These are phyloP conservation scores for Thelonectria olida DNA, from an alignment of 2,329 filamentous ascomycete genomes.

Conservation along the genomic window DNA sequence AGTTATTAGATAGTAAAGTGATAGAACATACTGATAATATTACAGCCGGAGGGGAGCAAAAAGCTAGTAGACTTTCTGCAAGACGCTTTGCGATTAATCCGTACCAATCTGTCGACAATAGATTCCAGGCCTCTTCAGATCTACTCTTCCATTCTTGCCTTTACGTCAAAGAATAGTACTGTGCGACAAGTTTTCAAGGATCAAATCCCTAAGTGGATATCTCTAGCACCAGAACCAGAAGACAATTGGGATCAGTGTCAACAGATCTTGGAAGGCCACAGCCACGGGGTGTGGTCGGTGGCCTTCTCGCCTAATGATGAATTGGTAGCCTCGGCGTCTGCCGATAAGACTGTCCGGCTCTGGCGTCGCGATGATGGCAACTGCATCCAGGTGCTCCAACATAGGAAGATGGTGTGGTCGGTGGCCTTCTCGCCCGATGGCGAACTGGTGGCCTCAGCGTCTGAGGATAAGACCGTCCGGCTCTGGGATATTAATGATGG, in stretches of 20 bases:
- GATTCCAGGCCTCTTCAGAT: conserved; percentile 8
- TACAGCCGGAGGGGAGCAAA: not conserved
- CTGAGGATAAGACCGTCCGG: not conserved
- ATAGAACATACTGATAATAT: not conserved
- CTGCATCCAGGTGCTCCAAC: not conserved
- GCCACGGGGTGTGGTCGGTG: not conserved
- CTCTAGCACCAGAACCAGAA: not conserved
- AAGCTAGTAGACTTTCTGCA: not conserved
- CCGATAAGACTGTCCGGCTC: not conserved
- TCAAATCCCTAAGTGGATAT: not conserved
- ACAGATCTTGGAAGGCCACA: not conserved
- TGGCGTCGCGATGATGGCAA: not conserved
- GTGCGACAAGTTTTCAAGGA: not conserved
- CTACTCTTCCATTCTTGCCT: conserved; percentile 7
- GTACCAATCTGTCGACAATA: not conserved
- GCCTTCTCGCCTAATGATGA: not conserved
- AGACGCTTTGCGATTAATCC: not conserved
- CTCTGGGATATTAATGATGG: not conserved
- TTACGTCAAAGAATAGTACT: not conserved
- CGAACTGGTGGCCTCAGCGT: not conserved
- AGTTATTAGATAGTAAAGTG: not conserved
- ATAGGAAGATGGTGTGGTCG: not conserved
- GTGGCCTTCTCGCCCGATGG: not conserved
- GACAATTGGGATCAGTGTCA: not conserved
- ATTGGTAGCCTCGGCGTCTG: not conserved